Base-by-base conservation (phyloP, 2,329 filamentous ascomycete species). In the Ophiobolus disseminans region DNA sequence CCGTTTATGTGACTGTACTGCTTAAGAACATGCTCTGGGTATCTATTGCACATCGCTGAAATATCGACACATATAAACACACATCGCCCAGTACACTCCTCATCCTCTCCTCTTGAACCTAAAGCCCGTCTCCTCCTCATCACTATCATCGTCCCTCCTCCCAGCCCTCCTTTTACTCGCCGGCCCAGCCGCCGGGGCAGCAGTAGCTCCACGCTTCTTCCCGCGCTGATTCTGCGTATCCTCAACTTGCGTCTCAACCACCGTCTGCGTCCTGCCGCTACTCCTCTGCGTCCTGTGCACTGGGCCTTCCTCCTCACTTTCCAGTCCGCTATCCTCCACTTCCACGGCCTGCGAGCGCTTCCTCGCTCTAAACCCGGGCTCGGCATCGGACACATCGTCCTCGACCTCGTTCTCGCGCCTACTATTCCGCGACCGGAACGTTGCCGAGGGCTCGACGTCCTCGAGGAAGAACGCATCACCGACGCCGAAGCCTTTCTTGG, bases 391-490 rank as follows among this genome's bases (percentile, higher is more conserved):
- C n/a, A n/a, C n/a, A 1, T 56, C 55, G 6, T 60, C 54, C 4
- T 65, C 62, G 7, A 42, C 39, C 21, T 25, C 10, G 8, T 30
- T 32, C n/a, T 40, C 36, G 11, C 49, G 47, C 4, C 47, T 43
- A 2, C 47, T 53, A 13, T 57, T 47, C 9, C 53, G 60, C 11
- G 58, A 59, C n/a, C 52, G 52, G 17, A 47, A 54, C 39, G 53
- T 55, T 10, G 45, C 47, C 3, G 55, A 53, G 20, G 61, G 58
- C 35, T 65, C 56, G 2, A 49, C 22, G 23, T 63, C 62, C 46
- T 88, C 82, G 1, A 89, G 78, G 86, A 89, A 93, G 73, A 91
- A 90, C 36, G 87, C 83, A 40, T 91, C 88, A 1, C 88, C 87
- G 20, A 91, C 82, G 2, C 89, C 89, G 63, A 87, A 88, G 28